Evolutionary conservation across 2,329 filamentous ascomycete species (phyloP), one percentile per base, ranked within the genome.

Genomic region (Stylonectria norvegica): DNA sequence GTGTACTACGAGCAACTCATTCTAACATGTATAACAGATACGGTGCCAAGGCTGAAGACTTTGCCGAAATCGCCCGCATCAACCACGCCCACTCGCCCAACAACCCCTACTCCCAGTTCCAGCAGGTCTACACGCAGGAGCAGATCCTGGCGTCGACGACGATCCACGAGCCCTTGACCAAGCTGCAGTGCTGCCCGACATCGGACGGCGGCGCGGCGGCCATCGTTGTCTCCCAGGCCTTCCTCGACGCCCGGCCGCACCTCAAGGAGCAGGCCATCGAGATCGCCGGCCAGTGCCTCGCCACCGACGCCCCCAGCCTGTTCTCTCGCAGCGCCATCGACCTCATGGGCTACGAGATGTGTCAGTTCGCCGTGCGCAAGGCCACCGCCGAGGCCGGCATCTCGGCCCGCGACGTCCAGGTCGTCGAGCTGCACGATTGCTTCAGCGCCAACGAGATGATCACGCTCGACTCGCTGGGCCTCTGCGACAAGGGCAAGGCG

Each of bases 61-160:
- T 97, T 66, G 91, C 87, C 22, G 91, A 97, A 70, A 96, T 97
- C 59, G 91, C 81, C 8, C 83, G 91, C 53, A 69, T 97, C 62
- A 97, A 95, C 73, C 91, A 97, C 68, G 83, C 83, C 48, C 93
- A 98, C 76, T 90, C 84, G 16, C 85, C 85, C 64, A 80, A 85
- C 53, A 97, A 97, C 73, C 91, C 91, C 8, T 98, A 98, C 75
- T 91, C 89, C n/a, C 91, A 97, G 67, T 97, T 98, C 75, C 85
- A 85, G 59, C 81, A 94, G 59, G 87, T 91, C 62, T 97, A 97
- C 72, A 86, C 86, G 1, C 79, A 84, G 28, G 86, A 95, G 20
- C 83, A 97, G 67, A 75, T 97, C 62, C 66, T 88, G 60, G 72
- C 83, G 25, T 71, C 87, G 0, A 73, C 87, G 44, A 86, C 81